Evolutionary conservation across 192 early-diverging fungal genomes (phyloP).

Genomic region (Mortierella antarctica): DNA sequence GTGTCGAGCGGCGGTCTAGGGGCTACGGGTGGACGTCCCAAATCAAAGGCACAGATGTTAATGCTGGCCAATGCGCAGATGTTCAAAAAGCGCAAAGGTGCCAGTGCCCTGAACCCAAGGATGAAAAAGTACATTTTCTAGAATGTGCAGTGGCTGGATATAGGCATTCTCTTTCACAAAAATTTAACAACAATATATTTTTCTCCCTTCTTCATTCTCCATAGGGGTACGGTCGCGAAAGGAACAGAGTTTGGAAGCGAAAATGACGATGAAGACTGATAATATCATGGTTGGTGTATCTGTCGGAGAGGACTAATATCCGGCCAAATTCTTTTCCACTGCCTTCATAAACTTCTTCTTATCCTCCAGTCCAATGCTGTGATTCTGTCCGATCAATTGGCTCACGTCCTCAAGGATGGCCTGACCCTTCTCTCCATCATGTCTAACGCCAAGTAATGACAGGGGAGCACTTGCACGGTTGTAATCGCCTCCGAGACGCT

Average conservation of each 20-base stretch:
- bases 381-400: slow-evolving; percentile 37
- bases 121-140: slow-evolving; percentile 34
- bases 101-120: slow-evolving; percentile 36
- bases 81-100: slow-evolving; percentile 43
- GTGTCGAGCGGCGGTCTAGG: slow-evolving; percentile 6
- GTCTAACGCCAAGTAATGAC: slow-evolving; percentile 18
- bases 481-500: slow-evolving; percentile 51
- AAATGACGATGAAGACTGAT: slow-evolving; percentile 28
- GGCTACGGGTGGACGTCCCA: slow-evolving; percentile 27
- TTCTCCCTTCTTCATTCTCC: neutral
- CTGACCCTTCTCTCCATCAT: slow-evolving; percentile 10
- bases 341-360: slow-evolving; percentile 49
- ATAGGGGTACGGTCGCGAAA: slow-evolving; percentile 29
- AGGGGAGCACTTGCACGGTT: slow-evolving; percentile 19
- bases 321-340: slow-evolving; percentile 24
- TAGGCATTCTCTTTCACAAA: neutral
- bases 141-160: neutral
- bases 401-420: slow-evolving; percentile 13
- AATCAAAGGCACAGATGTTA: slow-evolving; percentile 35
- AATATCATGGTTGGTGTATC: neutral
- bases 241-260: slow-evolving; percentile 49
- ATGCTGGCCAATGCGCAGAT: slow-evolving; percentile 37
- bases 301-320: slow-evolving; percentile 7
- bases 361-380: slow-evolving; percentile 50
- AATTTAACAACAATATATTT: neutral